Conservation (phyloP, 768 basidiomycete genomes). For the Naganishia friedmannii region DNA sequence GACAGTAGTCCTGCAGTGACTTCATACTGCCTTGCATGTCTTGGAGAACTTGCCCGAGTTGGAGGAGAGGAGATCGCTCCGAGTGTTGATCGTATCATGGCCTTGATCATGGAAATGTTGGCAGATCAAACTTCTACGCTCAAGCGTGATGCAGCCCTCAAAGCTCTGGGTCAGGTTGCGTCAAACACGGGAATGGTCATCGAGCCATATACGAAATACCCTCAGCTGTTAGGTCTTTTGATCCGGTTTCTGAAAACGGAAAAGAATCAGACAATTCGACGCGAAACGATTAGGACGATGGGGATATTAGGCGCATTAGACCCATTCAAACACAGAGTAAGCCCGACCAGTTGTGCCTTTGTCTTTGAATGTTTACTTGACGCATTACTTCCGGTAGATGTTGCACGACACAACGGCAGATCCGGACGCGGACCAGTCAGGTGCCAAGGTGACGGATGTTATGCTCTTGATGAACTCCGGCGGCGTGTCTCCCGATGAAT, state of each 20-base stretch:
- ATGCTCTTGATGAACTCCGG: constrained; percentile 52
- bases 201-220: constrained; percentile 81
- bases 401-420: constrained; percentile 59
- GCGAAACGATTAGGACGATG: constrained; percentile 90
- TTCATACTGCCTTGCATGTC: constrained; percentile 85
- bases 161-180: constrained; percentile 90
- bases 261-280: constrained; percentile 60
- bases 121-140: constrained; percentile 76
- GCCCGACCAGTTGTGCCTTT: constrained; percentile 28
- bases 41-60: constrained; percentile 88
- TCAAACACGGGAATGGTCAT: constrained; percentile 95
- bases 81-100: constrained; percentile 82
- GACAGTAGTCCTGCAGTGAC: constrained; percentile 83
- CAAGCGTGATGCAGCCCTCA: constrained; percentile 90
- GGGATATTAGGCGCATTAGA: constrained; percentile 95
- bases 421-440: constrained; percentile 63
- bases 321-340: constrained; percentile 88
- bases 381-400: constrained; percentile 36
- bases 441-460: constrained; percentile 54
- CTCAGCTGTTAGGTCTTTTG: constrained; percentile 79
- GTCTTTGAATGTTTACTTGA: neutral
- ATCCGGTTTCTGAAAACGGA: constrained; percentile 83
- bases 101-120: constrained; percentile 79
- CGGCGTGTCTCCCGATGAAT: constrained; percentile 75
- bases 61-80: constrained; percentile 86